Percentiles rank a stretch among this genome's conserved stretches.
phyloP scores from a whole-genome alignment of 345 rosid genomes.

The Dimocarpus longan region DNA sequence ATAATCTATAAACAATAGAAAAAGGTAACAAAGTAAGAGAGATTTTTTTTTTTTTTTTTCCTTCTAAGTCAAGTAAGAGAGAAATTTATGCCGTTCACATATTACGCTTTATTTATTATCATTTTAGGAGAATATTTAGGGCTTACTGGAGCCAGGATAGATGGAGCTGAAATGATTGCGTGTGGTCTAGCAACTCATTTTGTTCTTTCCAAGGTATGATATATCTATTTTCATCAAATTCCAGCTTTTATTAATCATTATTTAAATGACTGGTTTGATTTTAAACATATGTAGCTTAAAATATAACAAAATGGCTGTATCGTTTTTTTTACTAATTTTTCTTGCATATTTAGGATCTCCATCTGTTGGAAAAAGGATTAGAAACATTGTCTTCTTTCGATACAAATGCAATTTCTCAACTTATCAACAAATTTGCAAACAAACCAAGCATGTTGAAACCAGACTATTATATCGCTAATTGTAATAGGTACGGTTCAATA shows the following conservation, averaged over 20 bases:
- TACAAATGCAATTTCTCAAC: neutral
- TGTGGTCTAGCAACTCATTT: constrained; percentile 43
- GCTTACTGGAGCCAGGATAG: constrained; percentile 29
- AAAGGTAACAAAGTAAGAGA: neutral
- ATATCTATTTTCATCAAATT: neutral
- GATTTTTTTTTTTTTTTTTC: neutral
- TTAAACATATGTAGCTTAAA: too few species aligned
- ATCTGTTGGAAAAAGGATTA: constrained; percentile 13
- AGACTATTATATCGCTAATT: too few species aligned
- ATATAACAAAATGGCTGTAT: neutral
- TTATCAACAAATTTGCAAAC: constrained; percentile 17
- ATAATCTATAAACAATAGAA: too few species aligned
- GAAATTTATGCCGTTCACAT: neutral
- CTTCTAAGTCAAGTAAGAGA: neutral
- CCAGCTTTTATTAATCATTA: too few species aligned
- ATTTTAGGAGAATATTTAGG: constrained; percentile 34
- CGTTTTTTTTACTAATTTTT: neutral
- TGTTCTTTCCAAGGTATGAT: constrained; percentile 27
- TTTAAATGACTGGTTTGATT: too few species aligned
- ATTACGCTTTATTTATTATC: too few species aligned
- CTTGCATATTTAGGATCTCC: constrained; percentile 9
- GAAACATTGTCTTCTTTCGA: neutral
- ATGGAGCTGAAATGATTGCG: constrained; percentile 34
- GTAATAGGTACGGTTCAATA: too few species aligned
- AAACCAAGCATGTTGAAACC: neutral